Evolutionary conservation across 23 red algal genomes (phyloP), one percentile per base, ranked within the genome.

Genomic region (Gracilaria vermiculophylla): DNA sequence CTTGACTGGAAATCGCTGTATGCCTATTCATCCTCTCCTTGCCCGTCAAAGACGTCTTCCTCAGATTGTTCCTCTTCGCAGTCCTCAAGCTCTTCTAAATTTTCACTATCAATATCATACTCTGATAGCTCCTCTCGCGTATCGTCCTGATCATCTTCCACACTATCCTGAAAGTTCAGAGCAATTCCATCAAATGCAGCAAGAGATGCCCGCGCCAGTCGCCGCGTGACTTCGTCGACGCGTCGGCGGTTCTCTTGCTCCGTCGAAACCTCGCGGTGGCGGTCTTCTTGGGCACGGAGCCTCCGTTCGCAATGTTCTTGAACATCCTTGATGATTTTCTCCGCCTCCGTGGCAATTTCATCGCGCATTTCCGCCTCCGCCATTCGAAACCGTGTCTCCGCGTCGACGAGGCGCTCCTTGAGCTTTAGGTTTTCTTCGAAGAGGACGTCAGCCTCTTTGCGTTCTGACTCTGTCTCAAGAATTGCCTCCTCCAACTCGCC

Each of bases 271-370:
- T 73, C 67, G 20, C 67, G 67, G 35, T 79, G 37, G 0, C 49
- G 76, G 34, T 79, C 45, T 49, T 60, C 35, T 31, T 57, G 49
- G 3, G 1, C 76, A 2, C 53, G 76, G 12, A 81, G 21, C 72
- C 58, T 31, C 44, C 39, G 16, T 81, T 85, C 58, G 61, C 34
- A 94, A 53, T 78, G 53, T 39, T 80, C 86, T 80, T 85, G 71
- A 32, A 94, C 64, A 5, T 83, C 62, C 32, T 94, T 77, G 20
- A 94, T 53, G 9, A 89, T 72, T 33, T 66, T 60, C 41, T 94
- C 82, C 47, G 55, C 62, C 48, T 64, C 81, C 10, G 76, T 78
- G 0, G 82, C 82, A 71, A 94, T 60, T 48, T 94, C 73, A 49
- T 87, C 81, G 0, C 92, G 62, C 5, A 94, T 77, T 50, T 87